A percentile compares a stretch with the other conserved stretches of the same genome.
Evolutionary conservation across 1,139 yeast species (phyloP).

Genomic region (Debaryomyces fabryi): DNA sequence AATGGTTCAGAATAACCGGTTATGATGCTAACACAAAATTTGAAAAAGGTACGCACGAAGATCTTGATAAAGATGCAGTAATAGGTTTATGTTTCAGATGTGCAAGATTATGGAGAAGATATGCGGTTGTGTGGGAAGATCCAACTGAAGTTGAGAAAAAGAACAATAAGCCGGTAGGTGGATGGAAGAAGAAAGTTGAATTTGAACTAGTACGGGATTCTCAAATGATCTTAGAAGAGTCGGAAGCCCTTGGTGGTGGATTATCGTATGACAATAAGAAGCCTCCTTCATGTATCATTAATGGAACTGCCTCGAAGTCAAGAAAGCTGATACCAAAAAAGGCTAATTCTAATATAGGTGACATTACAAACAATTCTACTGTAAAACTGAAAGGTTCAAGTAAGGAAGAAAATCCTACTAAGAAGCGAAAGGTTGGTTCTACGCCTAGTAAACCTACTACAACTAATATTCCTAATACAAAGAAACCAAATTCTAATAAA

Average conservation of each 20-base stretch:
- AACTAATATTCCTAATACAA: neutral
- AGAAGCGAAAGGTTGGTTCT: neutral
- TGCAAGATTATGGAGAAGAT: constrained; percentile 88
- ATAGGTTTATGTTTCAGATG: constrained; percentile 81
- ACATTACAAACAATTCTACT: neutral
- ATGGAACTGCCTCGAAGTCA: constrained; percentile 4
- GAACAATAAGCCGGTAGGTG: constrained; percentile 36
- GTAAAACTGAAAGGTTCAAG: neutral
- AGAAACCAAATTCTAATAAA: neutral
- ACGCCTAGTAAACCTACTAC: neutral
- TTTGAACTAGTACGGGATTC: constrained; percentile 73
- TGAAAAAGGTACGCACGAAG: constrained; percentile 21
- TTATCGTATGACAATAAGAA: constrained; percentile 17
- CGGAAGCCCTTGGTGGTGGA: constrained; percentile 20
- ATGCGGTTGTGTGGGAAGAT: constrained; percentile 87
- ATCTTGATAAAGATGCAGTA: constrained; percentile 27
- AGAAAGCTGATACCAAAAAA: neutral
- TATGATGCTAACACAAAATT: constrained; percentile 38
- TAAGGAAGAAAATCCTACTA: constrained; percentile 7
- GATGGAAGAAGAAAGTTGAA: constrained; percentile 67
- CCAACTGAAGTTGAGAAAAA: constrained; percentile 69
- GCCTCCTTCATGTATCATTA: constrained; percentile 2
- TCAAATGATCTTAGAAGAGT: constrained; percentile 55
- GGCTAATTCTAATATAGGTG: neutral
- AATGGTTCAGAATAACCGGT: constrained; percentile 79